Base-by-base conservation (phyloP, 148 eudicot species). In the Talinum fruticosum region DNA sequence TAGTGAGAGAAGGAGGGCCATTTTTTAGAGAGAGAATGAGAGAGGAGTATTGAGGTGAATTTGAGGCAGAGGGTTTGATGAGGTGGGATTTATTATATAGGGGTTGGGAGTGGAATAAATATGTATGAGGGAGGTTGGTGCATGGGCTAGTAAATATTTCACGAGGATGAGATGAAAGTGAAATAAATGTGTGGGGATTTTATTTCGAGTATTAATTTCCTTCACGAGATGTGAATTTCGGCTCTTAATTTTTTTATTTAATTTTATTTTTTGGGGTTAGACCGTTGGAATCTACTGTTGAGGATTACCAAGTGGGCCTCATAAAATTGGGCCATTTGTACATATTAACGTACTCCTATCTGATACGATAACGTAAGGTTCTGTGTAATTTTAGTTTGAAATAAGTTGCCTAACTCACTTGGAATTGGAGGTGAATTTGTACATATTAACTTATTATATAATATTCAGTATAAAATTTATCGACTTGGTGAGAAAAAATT, bases 121-220 rank as follows among this genome's bases (percentile, higher is more conserved):
- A 62, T 28, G 66, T 62, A n/a, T 4, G 33, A 82, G 37, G 74
- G 65, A 82, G 66, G 78, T 61, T 41, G 47, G 47, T 41, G 47
- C 47, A 41, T 41, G 47, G 23, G 34, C 24, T 70, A 81, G 61
- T 87, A 49, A 90, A 76, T 88, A 71, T 47, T 65, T 91, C 92
- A 91, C 96, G 96, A 72, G 92, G 37, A 85, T 82, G 84, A 49
- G 29, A 64, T 72, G 88, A 75, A 83, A 75, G 34, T 69, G 87
- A 73, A 89, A 82, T 85, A 73, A 87, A 87, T 87, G 29, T 21
- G 33, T 26, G 33, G 15, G 75, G 75, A 29, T 67, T 74, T 51
- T 51, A n/a, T 67, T 71, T 72, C 45, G 69, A 53, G 78, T 87
- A 91, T 91, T 89, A 29, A 91, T 73, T 71, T 61, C 71, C 23